Evolutionary conservation across 345 rosid species (phyloP), one percentile per base, ranked within the genome.

Genomic region (Gossypium thurberi): DNA sequence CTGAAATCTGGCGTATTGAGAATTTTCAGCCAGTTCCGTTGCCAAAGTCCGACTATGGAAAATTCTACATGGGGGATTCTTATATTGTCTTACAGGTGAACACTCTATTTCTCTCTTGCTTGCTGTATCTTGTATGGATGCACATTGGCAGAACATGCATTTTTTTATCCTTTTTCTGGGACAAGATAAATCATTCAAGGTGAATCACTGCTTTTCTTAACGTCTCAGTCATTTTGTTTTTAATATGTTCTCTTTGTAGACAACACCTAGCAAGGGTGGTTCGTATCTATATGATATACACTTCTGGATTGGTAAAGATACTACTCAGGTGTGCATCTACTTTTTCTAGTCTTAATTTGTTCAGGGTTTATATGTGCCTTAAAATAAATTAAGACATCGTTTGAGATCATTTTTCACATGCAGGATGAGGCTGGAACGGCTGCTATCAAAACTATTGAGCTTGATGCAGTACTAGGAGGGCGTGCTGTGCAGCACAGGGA

Each of bases 401-500:
- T 48, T 78, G 48, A 43, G 69, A 60, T 61, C 70, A 7, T 75
- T 56, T n/a, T 51, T 60, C 46, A 48, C 67, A 69, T 75, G 65
- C 76, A 96, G 99, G 99, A 96, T 84, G 99, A 93, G 84, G 93
- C 99, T 70, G 99, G 99, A 82, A 89, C 97, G 21, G 98, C 96
- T 74, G 99, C 99, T 78, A 86, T 93, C 72, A 96, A 96, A 84
- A 84, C 99, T 72, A 92, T 96, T 69, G 98, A 96, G 82, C 96
- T 96, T 66, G 99, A 96, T 87, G 90, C 93, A 59, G 87, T 72
- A 72, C 94, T 96, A 68, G 99, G 99, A 74, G 99, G 99, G 65
- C 98, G 98, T 74, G 99, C 99, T 23, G 98, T 96, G 76, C 99
- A 92, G 79, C 86, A 96, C 83, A 85, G 99, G 72, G 98, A 96